These are phyloP conservation scores for Cyclospora cayetanensis DNA, from an alignment of 169 alveolate genomes.

Conservation along the genomic window DNA sequence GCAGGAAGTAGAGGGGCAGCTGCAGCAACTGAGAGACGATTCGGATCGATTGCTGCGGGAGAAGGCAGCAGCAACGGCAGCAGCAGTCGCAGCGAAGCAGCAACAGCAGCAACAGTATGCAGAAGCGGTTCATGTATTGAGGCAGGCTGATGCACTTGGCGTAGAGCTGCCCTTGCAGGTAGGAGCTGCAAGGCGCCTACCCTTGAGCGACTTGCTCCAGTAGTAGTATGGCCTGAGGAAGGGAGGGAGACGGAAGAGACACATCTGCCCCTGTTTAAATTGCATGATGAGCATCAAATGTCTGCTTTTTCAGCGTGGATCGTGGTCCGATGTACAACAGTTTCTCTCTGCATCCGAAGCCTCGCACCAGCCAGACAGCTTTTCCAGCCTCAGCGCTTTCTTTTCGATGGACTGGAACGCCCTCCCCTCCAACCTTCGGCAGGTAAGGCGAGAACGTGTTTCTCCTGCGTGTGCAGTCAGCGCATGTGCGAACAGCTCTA, in stretches of 20 bases:
- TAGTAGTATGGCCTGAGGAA: no score
- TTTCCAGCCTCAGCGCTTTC: background rate
- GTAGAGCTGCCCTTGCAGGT: slow-evolving; percentile 46
- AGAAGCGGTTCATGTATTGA: background rate
- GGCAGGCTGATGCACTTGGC: slow-evolving; percentile 51
- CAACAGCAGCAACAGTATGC: slow-evolving; percentile 31
- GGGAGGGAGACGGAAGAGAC: no score
- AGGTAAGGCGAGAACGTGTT: no score
- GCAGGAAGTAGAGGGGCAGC: slow-evolving; percentile 40
- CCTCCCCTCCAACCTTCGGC: background rate
- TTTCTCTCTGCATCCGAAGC: background rate
- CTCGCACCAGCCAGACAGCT: background rate
- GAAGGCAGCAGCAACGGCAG: slow-evolving; percentile 23
- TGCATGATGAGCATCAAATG: no score
- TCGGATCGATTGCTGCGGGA: slow-evolving; percentile 27
- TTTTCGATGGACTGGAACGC: background rate
- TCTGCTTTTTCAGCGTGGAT: background rate
- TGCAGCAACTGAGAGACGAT: background rate
- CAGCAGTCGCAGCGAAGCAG: slow-evolving; percentile 50
- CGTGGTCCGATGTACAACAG: background rate
- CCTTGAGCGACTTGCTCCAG: no score
- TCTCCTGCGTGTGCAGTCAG: no score
- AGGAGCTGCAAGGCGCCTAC: no score
- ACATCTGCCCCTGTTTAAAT: no score
- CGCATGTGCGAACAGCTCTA: no score